Evolutionary conservation across 257 asterid species (phyloP).

Genomic region (Anisodus acutangulus): DNA sequence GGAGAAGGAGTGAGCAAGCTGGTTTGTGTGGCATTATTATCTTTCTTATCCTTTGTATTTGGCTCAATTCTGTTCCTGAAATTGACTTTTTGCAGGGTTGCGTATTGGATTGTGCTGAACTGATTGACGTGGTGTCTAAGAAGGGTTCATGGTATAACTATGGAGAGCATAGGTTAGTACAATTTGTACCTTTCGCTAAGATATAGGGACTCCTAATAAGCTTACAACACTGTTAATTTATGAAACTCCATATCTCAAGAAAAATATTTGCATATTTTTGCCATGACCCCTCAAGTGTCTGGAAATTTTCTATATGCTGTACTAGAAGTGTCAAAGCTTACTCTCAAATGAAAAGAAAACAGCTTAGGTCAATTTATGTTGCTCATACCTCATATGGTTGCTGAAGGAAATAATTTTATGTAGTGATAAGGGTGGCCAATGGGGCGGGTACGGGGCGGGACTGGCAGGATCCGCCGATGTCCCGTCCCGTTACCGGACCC

Average conservation of each 20-base stretch:
- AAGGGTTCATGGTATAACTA: slow-evolving; percentile 98
- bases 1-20: slow-evolving; percentile 98
- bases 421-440: not conserved
- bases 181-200: slow-evolving; percentile 7
- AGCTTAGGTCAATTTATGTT: not conserved
- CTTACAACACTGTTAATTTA: slow-evolving; percentile 15
- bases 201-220: slow-evolving; percentile 9
- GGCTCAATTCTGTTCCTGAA: slow-evolving; percentile 32
- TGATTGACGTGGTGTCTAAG: slow-evolving; percentile 71
- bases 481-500: too few relatives aligned
- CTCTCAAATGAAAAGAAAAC: not conserved
- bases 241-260: slow-evolving; percentile 19
- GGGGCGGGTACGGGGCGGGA: too few relatives aligned
- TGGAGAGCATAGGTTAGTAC: slow-evolving; percentile 78
- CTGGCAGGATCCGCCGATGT: too few relatives aligned
- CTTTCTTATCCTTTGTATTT: slow-evolving; percentile 14
- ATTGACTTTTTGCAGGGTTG: slow-evolving; percentile 68
- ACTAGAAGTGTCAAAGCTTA: not conserved
- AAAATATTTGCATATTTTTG: not conserved
- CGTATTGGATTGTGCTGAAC: slow-evolving; percentile 91
- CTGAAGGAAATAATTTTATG: not conserved
- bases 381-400: not conserved
- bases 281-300: slow-evolving; percentile 5
- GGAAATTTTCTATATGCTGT: not conserved
- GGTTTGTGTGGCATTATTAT: slow-evolving; percentile 49